Evolutionary conservation across 352 stramenopile species (phyloP).

Genomic region (Phytopythium vexans): DNA sequence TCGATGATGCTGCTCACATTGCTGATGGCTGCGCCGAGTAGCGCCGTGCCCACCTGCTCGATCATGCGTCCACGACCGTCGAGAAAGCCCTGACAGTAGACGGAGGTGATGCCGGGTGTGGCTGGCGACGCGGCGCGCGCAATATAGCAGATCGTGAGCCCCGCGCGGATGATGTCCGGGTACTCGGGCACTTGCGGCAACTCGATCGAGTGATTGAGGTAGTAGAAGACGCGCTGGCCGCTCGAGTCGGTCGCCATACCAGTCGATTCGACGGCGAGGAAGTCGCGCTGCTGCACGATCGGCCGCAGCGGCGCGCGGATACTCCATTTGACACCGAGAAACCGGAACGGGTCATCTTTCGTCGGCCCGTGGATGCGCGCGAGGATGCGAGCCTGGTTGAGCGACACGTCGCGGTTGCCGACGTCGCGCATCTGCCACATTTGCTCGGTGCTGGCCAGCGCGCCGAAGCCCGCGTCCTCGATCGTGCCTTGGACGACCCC

Average conservation of each 20-base stretch:
- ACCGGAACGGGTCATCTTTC: slow-evolving; percentile 33
- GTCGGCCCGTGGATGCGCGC: slow-evolving; percentile 16
- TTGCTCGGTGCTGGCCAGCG: slow-evolving; percentile 25
- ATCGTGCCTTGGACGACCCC: slow-evolving; percentile 25
- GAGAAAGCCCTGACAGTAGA: slow-evolving; percentile 36
- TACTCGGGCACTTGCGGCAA: slow-evolving; percentile 30
- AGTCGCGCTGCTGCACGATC: slow-evolving; percentile 49
- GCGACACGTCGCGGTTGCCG: slow-evolving; percentile 11
- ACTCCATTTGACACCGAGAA: slow-evolving; percentile 48
- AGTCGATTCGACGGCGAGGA: slow-evolving; percentile 41
- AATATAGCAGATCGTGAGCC: slow-evolving; percentile 34
- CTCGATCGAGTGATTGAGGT: slow-evolving; percentile 33
- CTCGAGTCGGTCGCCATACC: slow-evolving; percentile 38
- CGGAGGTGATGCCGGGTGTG: slow-evolving; percentile 15
- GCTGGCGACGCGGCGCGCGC: slow-evolving; percentile 9
- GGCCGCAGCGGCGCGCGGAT: slow-evolving; percentile 6
- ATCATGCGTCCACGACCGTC: slow-evolving; percentile 25
- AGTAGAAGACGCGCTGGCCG: slow-evolving; percentile 27
- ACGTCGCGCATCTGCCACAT: slow-evolving; percentile 23
- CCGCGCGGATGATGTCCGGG: slow-evolving; percentile 14
- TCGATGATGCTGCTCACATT: slow-evolving; percentile 23
- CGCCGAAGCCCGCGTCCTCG: slow-evolving; percentile 29
- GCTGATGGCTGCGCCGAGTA: slow-evolving; percentile 24
- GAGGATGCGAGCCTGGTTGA: slow-evolving; percentile 28
- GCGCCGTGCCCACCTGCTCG: slow-evolving; percentile 13